Evolutionary conservation across 495 filamentous ascomycete species (phyloP), one percentile per base, ranked within the genome.

Genomic region (Chaetomium cochliodes): DNA sequence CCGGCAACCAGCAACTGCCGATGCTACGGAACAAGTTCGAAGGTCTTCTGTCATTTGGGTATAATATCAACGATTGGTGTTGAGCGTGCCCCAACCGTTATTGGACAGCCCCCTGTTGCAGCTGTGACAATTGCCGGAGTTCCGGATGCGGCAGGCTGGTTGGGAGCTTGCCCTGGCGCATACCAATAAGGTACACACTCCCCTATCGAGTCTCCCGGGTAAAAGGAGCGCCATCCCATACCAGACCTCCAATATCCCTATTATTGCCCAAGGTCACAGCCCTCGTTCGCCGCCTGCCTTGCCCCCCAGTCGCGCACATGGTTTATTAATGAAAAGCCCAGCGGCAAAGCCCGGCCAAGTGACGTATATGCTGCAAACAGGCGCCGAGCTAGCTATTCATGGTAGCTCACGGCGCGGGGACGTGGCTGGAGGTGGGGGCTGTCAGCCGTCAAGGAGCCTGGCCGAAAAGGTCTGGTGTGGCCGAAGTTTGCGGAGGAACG

Each of bases 1-100:
- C 60, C 49, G 60, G 63, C 69, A 67, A 60, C 58, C 60, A 63
- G 64, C 67, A 80, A 79, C 76, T 81, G 77, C 78, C 78, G 78
- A 80, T 73, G 67, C 68, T 70, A 73, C 73, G 61, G 74, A 79
- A 67, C 70, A 69, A 58, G 67, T 70, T 76, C 63, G 72, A 77
- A 67, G 64, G 46, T 52, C 65, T 76, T 71, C 67, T 68, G 18
- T 66, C 70, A 77, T 76, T 64, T 77, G 75, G 76, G 58, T 72
- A 69, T 74, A 69, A 73, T 71, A 60, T 70, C 59, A 69, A 63
- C 69, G 69, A 79, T 78, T 78, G 77, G 76, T 46, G 52, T 58
- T 69, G 70, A 69, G 70, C 60, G 44, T 58, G 63, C 65, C 65
- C 61, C 47, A 55, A 53, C 39, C 64, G 69, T 77, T 71, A 78